A percentile compares a stretch with the other conserved stretches of the same genome.
Evolutionary conservation across 495 filamentous ascomycete species (phyloP).

Genomic region (Amniculicola lignicola): DNA sequence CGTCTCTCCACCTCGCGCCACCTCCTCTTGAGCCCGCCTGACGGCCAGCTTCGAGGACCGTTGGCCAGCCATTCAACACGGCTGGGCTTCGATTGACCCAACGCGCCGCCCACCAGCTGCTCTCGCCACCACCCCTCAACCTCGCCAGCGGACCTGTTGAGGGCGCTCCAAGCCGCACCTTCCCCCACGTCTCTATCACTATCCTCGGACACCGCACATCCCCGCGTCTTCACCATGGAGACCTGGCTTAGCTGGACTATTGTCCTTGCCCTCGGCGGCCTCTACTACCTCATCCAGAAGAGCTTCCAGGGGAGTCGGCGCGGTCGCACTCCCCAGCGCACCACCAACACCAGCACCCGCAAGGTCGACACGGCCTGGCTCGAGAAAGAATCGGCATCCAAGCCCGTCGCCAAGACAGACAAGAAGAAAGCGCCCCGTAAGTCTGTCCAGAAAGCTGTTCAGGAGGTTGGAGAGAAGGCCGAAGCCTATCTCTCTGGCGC

Average conservation of each 20-base stretch:
- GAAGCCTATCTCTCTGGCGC: slow-evolving; percentile 30
- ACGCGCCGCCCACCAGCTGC: too few relatives aligned
- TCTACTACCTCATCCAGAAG: slow-evolving; percentile 32
- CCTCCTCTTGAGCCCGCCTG: too few relatives aligned
- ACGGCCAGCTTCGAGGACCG: too few relatives aligned
- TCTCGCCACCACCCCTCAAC: too few relatives aligned
- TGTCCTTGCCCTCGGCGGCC: slow-evolving; percentile 25
- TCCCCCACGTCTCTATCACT: too few relatives aligned
- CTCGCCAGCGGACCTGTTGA: too few relatives aligned
- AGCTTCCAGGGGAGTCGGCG: slow-evolving; percentile 8
- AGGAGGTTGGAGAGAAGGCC: slow-evolving; percentile 21
- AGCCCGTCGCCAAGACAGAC: slow-evolving; percentile 9
- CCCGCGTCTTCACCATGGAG: slow-evolving; percentile 12
- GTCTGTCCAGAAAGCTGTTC: slow-evolving; percentile 29
- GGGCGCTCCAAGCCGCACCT: too few relatives aligned
- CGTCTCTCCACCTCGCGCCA: too few relatives aligned
- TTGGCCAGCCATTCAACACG: too few relatives aligned
- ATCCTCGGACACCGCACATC: too few relatives aligned
- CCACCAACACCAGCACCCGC: neutral
- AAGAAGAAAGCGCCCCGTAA: slow-evolving; percentile 23
- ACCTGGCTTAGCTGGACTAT: slow-evolving; percentile 31
- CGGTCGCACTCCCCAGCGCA: slow-evolving; percentile 6
- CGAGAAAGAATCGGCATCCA: slow-evolving; percentile 22
- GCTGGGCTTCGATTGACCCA: too few relatives aligned
- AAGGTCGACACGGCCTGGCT: neutral